These are phyloP conservation scores for Salix viminalis DNA, from an alignment of 345 rosid genomes.

Conservation along the genomic window DNA sequence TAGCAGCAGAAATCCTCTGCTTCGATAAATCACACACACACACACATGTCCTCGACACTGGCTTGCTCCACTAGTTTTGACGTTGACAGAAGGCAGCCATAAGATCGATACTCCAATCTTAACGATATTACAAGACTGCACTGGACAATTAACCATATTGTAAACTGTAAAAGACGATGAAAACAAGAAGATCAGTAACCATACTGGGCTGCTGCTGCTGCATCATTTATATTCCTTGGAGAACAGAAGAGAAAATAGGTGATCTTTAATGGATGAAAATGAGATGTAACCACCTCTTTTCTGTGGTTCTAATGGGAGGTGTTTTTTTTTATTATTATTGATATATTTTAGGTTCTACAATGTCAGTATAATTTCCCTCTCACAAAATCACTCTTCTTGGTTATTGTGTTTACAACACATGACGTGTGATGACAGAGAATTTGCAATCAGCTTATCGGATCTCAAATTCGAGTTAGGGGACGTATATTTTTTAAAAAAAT, in stretches of 20 bases:
- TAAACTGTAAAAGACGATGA: background rate
- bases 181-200: background rate
- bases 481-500: no score
- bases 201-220: background rate
- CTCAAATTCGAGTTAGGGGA: fast-evolving
- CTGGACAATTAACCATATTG: background rate
- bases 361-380: background rate
- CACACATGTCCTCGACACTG: no score
- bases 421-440: no score
- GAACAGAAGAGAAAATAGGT: constrained; percentile 4
- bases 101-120: background rate
- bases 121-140: background rate
- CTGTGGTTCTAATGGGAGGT: constrained; percentile 11
- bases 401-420: background rate
- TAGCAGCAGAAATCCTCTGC: background rate
- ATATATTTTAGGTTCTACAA: background rate
- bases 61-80: background rate
- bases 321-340: background rate
- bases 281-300: constrained; percentile 23
- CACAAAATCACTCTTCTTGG: background rate
- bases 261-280: constrained; percentile 13
- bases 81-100: background rate
- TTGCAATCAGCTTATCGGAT: fast-evolving
- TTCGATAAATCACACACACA: background rate
- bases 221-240: background rate